A percentile compares a stretch with the other conserved stretches of the same genome.
Evolutionary conservation across 768 basidiomycete species (phyloP).

Genomic region (Mycena belliarum): DNA sequence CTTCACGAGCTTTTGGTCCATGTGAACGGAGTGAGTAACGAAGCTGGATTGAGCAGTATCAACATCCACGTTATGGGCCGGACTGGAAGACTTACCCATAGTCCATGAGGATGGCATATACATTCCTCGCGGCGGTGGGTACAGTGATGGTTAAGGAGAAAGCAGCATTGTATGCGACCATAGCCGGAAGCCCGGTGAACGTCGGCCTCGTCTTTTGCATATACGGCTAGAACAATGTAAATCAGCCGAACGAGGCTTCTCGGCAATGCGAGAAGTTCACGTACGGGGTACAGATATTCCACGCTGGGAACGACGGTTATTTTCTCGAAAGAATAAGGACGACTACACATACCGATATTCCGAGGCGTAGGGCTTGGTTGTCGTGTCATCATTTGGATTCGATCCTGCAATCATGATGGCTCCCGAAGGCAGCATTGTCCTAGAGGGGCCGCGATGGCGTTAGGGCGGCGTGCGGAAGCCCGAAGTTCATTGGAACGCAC

Average conservation of each 20-base stretch:
- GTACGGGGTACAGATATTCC: slow-evolving; percentile 22
- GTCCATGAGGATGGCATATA: slow-evolving; percentile 17
- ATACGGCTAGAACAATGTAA: slow-evolving; percentile 17
- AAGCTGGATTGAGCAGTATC: slow-evolving; percentile 12
- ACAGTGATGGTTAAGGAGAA: slow-evolving; percentile 12
- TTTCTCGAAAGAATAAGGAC: neutral
- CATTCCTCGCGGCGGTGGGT: slow-evolving; percentile 7
- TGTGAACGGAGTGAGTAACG: slow-evolving; percentile 22
- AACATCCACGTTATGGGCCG: neutral
- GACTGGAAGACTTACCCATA: neutral
- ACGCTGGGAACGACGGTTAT: slow-evolving; percentile 1
- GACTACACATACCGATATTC: slow-evolving; percentile 7
- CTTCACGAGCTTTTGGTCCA: slow-evolving; percentile 23
- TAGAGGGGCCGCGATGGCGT: neutral
- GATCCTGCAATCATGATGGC: slow-evolving; percentile 26
- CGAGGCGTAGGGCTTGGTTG: slow-evolving; percentile 12
- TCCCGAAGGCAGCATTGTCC: slow-evolving; percentile 9
- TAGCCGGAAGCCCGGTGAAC: slow-evolving; percentile 11
- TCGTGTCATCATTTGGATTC: slow-evolving; percentile 31
- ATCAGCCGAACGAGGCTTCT: neutral
- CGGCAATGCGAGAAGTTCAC: neutral
- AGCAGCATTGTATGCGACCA: slow-evolving; percentile 22
- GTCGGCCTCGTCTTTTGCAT: slow-evolving; percentile 19
- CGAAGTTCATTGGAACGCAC: slow-evolving; percentile 15
- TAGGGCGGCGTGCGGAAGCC: slow-evolving; percentile 10